Percentiles rank a stretch among this genome's conserved stretches.
Evolutionary conservation across 768 basidiomycete species (phyloP).

Genomic region (Phaeotremella skinneri): DNA sequence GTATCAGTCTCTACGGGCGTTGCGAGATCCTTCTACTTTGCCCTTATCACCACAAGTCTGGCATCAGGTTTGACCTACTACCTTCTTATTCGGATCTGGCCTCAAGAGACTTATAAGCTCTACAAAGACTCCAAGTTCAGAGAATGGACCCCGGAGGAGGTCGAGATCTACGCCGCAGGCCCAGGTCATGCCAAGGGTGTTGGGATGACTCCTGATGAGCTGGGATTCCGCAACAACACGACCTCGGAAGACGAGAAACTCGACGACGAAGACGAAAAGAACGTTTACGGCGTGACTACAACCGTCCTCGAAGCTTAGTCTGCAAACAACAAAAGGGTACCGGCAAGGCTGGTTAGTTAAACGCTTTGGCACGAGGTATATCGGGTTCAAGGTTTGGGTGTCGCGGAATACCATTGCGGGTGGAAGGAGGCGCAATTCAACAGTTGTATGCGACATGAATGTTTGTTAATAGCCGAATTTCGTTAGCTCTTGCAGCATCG

Average conservation of each 20-base stretch:
- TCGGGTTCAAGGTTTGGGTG: too few relatives aligned
- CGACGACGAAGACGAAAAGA: slow-evolving; percentile 16
- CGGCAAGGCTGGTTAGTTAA: neutral
- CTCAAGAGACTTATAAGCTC: slow-evolving; percentile 23
- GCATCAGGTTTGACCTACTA: slow-evolving; percentile 28
- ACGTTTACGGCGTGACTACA: slow-evolving; percentile 14
- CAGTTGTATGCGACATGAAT: too few relatives aligned
- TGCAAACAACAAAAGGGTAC: neutral
- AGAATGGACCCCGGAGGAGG: slow-evolving; percentile 29
- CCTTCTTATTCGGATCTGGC: slow-evolving; percentile 18
- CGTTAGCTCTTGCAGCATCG: too few relatives aligned
- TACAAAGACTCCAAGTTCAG: slow-evolving; percentile 25
- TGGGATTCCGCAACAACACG: neutral
- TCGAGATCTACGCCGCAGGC: slow-evolving; percentile 24
- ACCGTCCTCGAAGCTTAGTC: slow-evolving; percentile 9
- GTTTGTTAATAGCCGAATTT: too few relatives aligned
- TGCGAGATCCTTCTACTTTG: slow-evolving; percentile 26
- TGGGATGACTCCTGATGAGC: neutral
- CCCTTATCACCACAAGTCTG: slow-evolving; percentile 20
- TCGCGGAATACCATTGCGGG: too few relatives aligned
- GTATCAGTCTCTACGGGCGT: slow-evolving; percentile 12
- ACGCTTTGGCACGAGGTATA: neutral
- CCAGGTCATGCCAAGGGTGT: neutral
- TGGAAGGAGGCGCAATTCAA: too few relatives aligned
- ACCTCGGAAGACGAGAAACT: neutral